Conservation (phyloP, 2,329 filamentous ascomycete genomes). For the Aspergillus hortae region DNA sequence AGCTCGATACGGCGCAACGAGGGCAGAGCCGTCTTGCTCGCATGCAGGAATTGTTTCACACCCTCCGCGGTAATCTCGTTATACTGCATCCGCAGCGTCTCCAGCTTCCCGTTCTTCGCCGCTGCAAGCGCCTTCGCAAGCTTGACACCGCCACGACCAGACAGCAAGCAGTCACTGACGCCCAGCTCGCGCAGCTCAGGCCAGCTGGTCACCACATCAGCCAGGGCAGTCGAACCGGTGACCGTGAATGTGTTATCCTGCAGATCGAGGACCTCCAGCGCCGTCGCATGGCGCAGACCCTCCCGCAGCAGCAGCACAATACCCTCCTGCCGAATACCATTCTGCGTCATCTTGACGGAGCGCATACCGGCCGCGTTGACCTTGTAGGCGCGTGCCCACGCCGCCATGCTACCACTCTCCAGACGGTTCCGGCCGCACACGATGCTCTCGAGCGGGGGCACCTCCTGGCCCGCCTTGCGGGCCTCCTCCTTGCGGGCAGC, state of each 20-base stretch:
- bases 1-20: conserved; percentile 81
- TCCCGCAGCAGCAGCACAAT: conserved; percentile 76
- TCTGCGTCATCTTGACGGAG: conserved; percentile 95
- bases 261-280: conserved; percentile 75
- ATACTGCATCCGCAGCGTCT: conserved; percentile 81
- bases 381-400: conserved; percentile 85
- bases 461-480: conserved; percentile 56
- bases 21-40: conserved; percentile 66
- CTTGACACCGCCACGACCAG: conserved; percentile 69
- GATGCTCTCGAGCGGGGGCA: conserved; percentile 88
- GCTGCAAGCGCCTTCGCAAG: conserved; percentile 69
- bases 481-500: conserved; percentile 80
- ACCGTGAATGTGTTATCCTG: conserved; percentile 97
- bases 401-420: conserved; percentile 93
- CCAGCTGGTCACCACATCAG: conserved; percentile 73
- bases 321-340: conserved; percentile 92
- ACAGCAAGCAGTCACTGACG: conserved; percentile 82
- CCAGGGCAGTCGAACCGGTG: conserved; percentile 72
- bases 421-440: conserved; percentile 94
- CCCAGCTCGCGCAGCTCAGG: conserved; percentile 74
- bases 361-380: conserved; percentile 74
- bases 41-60: conserved; percentile 66
- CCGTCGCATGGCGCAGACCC: conserved; percentile 68
- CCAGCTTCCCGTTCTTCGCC: conserved; percentile 74
- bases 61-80: conserved; percentile 85